Evolutionary conservation across 176 grass and related monocot genomes (phyloP).

Genomic region (Zoysia japonica): DNA sequence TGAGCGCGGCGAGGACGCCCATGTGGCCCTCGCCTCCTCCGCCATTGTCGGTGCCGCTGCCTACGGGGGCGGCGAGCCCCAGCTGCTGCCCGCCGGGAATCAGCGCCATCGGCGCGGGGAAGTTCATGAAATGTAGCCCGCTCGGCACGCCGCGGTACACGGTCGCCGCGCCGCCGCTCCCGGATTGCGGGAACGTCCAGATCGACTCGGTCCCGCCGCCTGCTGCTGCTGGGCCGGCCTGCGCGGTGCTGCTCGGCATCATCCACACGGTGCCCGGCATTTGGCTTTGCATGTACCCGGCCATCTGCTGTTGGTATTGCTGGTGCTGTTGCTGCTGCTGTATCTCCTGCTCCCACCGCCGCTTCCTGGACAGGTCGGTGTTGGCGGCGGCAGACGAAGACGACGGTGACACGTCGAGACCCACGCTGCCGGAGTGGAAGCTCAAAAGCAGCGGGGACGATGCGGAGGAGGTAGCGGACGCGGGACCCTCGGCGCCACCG

Average conservation of each 20-base stretch:
- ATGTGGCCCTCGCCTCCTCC: slow-evolving; percentile 39
- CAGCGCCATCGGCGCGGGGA: slow-evolving; percentile 51
- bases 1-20: slow-evolving; percentile 53
- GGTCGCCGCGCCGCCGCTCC: slow-evolving; percentile 19
- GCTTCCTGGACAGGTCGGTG: slow-evolving; percentile 56
- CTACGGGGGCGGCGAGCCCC: slow-evolving; percentile 27
- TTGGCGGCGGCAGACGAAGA: slow-evolving; percentile 41
- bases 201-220: slow-evolving; percentile 56
- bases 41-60: background rate
- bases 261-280: slow-evolving; percentile 85
- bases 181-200: slow-evolving; percentile 78
- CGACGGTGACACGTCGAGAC: slow-evolving; percentile 60
- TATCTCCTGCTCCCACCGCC: slow-evolving; percentile 73
- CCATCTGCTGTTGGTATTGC: slow-evolving; percentile 83
- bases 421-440: slow-evolving; percentile 79
- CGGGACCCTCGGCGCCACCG: slow-evolving; percentile 48
- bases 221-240: slow-evolving; percentile 14
- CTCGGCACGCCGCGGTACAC: slow-evolving; percentile 77
- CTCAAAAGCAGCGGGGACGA: slow-evolving; percentile 67
- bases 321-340: slow-evolving; percentile 43
- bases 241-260: slow-evolving; percentile 73
- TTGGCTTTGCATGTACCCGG: slow-evolving; percentile 78
- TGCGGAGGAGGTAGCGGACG: slow-evolving; percentile 57
- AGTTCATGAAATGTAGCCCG: slow-evolving; percentile 71
- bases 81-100: slow-evolving; percentile 46